These are phyloP conservation scores for Aphanocladium album DNA, from an alignment of 2,329 filamentous ascomycete genomes.

Conservation along the genomic window DNA sequence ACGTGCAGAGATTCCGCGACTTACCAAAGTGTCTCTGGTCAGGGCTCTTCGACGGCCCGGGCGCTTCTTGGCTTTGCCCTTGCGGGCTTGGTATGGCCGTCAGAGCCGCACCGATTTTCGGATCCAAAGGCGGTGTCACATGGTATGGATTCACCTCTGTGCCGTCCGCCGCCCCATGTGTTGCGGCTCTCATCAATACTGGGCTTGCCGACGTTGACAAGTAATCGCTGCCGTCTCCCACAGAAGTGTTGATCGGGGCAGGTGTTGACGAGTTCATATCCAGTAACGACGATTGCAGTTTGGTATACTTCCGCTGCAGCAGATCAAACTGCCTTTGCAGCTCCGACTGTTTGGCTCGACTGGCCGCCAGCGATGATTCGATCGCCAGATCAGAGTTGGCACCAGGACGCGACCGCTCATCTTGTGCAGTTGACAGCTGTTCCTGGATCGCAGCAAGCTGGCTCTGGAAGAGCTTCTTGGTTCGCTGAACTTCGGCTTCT, in stretches of 20 bases:
- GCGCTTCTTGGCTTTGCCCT: constrained; percentile 17
- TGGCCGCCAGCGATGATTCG: constrained; percentile 44
- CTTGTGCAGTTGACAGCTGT: constrained; percentile 37
- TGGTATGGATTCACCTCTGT: constrained; percentile 40
- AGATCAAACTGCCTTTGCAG: constrained; percentile 47
- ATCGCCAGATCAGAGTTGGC: constrained; percentile 33
- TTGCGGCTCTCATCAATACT: constrained; percentile 30
- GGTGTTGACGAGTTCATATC: constrained; percentile 38
- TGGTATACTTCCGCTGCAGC: constrained; percentile 47
- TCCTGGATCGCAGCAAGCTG: constrained; percentile 45
- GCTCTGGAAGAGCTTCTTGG: constrained; percentile 39
- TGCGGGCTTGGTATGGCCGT: constrained; percentile 31
- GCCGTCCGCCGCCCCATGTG: constrained; percentile 36
- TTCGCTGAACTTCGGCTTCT: constrained; percentile 42
- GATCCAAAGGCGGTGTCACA: constrained; percentile 37
- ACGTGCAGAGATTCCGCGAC: not conserved
- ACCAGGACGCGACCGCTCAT: constrained; percentile 22
- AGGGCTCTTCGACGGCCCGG: constrained; percentile 26
- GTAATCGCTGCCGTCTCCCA: constrained; percentile 27
- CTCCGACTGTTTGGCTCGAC: constrained; percentile 48
- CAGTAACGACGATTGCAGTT: constrained; percentile 45
- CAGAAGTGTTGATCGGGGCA: constrained; percentile 18
- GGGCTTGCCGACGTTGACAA: constrained; percentile 35
- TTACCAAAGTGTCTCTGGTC: constrained; percentile 41
- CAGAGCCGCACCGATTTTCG: constrained; percentile 24